Evolutionary conservation across 2,329 filamentous ascomycete species (phyloP), one percentile per base, ranked within the genome.

Genomic region (Myriosclerotinia curreyana): DNA sequence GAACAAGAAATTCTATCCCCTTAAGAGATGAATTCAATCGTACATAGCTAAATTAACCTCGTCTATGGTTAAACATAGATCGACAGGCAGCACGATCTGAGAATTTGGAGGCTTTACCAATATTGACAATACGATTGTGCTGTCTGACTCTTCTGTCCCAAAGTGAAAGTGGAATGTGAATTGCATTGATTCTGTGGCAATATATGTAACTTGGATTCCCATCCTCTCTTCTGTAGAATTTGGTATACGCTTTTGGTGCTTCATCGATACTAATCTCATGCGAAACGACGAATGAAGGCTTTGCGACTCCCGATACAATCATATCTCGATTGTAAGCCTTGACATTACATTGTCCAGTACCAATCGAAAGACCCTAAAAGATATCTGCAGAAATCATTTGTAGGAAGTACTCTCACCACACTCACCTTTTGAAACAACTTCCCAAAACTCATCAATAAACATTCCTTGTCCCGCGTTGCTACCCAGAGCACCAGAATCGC

Each of bases 291-390:
- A 89, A 89, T 64, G 81, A 85, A 5, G 86, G 86, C 73, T 86
- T 87, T 0, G 86, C 86, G 65, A 81, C 82, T 3, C 86, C 85
- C 0, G 83, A 76, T 51, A 88, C 83, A 69, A 89, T 89, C 70
- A 89, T 76, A 66, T 89, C 86, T 15, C 85, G 79, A 72, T 89
- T 89, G 74, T 89, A 89, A 0, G 82, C 77, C 75, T 88, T 89
- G 68, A 89, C 86, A 67, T 89, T 89, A 75, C 86, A 88, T 71
- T 88, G 85, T 0, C 86, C 85, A 3, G 83, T 86, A 12, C 83
- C 82, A 2, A 89, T 76, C 2, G 80, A 79, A 6, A 88, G 76
- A 1, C 85, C 85, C 82, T 85, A 20, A 34, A 0, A 17, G 2
- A 36, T 65, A 60, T 51, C 14, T 49, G n/a, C 31, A 62, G n/a